Evolutionary conservation across 805 yeast species (phyloP), one percentile per base, ranked within the genome.

Genomic region (Starmera caribaea): DNA sequence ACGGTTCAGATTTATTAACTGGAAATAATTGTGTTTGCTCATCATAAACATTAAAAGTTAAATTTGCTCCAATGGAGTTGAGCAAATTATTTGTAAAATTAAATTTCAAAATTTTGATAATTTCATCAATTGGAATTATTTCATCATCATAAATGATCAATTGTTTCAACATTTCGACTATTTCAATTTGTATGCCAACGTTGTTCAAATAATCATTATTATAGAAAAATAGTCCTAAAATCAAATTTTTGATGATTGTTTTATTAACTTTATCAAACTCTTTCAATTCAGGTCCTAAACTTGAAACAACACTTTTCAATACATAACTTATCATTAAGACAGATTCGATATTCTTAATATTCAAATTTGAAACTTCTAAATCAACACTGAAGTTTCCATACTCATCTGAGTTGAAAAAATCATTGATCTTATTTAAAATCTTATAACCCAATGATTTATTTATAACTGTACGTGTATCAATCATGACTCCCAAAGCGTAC

Each of bases 241-340:
- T 44, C 26, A 67, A 55, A 55, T 57, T 67, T 44, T 42, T 66
- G 40, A 67, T 59, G 40, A 49, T 58, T 33, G 39, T 51, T 40
- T 58, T 63, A 44, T 54, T 41, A 4, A 43, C 39, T 2, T 42
- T 30, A 3, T 56, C 54, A 44, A 74, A 50, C 4, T 58, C 58
- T 4, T 48, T 45, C 11, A 74, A 51, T 41, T 66, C 70, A 2
- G 90, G 90, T 1, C 90, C 89, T 16, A 74, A 48, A 32, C 68
- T 65, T 42, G 69, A 70, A 16, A 77, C 59, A 5, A 79, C 41
- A 5, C 67, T 55, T 41, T 69, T 62, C 9, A 73, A 42, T 8
- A 74, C 61, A 35, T 68, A 65, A 0, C 69, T 63, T 8, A 78
- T 50, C 0, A 68, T 59, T 1, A 63, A 52, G 16, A 64, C 55